Percentiles rank a stretch among this genome's conserved stretches.
Conservation (phyloP, 768 basidiomycete species). For the Gelatoporia subvermispora region DNA sequence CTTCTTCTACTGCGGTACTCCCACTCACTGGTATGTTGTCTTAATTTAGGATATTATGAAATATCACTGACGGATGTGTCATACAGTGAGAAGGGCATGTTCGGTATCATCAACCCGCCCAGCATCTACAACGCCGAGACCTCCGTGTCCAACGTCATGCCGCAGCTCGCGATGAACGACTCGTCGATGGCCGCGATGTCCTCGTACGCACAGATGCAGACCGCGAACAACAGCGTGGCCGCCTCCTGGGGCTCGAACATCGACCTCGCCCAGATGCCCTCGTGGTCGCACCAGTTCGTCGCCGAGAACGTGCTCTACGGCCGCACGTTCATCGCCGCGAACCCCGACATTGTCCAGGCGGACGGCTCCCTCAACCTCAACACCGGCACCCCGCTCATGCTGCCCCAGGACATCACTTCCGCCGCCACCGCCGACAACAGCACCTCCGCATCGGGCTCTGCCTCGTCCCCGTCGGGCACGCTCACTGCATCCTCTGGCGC, state of each 20-base stretch:
- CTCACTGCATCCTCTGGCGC: conserved; percentile 21
- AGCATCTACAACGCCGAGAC: conserved; percentile 39
- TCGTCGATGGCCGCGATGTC: conserved; percentile 54
- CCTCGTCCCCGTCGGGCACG: conserved; percentile 14
- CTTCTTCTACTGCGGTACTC: conserved; percentile 71
- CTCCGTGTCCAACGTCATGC: conserved; percentile 53
- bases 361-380: conserved; percentile 51
- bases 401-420: conserved; percentile 53
- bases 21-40: conserved; percentile 49
- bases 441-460: conserved; percentile 14
- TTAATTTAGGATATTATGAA: neutral
- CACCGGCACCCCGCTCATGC: conserved; percentile 45
- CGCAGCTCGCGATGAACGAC: conserved; percentile 30
- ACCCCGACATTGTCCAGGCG: conserved; percentile 45
- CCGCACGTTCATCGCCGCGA: conserved; percentile 39
- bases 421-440: conserved; percentile 36
- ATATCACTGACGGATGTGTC: neutral
- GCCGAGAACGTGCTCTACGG: conserved; percentile 58
- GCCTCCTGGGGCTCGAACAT: conserved; percentile 60
- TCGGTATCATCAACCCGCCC: conserved; percentile 71
- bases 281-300: conserved; percentile 43
- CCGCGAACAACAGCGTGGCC: conserved; percentile 42
- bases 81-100: conserved; percentile 67
- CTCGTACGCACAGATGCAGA: conserved; percentile 44
- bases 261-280: conserved; percentile 50